Percentiles rank a stretch among this genome's conserved stretches.
phyloP scores from a whole-genome alignment of 495 filamentous ascomycete genomes.

The Neurospora sp. region DNA sequence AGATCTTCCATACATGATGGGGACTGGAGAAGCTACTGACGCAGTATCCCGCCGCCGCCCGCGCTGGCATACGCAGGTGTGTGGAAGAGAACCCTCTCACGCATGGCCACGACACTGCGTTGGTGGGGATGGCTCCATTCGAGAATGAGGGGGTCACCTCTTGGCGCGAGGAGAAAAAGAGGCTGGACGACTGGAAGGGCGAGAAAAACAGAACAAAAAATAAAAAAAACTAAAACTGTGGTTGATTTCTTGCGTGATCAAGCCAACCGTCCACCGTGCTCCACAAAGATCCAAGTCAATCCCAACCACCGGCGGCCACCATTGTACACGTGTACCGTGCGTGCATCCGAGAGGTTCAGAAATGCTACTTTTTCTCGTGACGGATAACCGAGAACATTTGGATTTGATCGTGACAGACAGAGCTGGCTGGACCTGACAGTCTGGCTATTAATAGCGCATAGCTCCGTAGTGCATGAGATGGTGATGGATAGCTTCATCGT shows the following conservation, averaged over 20 bases:
- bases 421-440: not conserved
- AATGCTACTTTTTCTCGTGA: not conserved
- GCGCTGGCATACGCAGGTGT: constrained; percentile 5
- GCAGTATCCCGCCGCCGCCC: constrained; percentile 16
- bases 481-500: not conserved
- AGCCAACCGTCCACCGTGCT: not conserved
- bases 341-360: not conserved
- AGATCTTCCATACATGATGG: constrained; percentile 11
- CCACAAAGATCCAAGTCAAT: not conserved
- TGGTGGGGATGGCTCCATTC: not conserved
- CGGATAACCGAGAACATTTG: not conserved
- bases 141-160: not conserved
- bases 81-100: not conserved
- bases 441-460: not conserved
- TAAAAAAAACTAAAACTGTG: not conserved
- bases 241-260: not conserved
- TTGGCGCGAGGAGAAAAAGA: constrained; percentile 1
- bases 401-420: not conserved
- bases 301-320: not conserved
- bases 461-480: not conserved
- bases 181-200: not conserved
- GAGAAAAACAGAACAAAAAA: not conserved
- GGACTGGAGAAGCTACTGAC: not conserved
- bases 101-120: constrained; percentile 1
- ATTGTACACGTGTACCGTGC: not conserved